Conservation (phyloP, 768 basidiomycete genomes). For the Arthromyces matolae region DNA sequence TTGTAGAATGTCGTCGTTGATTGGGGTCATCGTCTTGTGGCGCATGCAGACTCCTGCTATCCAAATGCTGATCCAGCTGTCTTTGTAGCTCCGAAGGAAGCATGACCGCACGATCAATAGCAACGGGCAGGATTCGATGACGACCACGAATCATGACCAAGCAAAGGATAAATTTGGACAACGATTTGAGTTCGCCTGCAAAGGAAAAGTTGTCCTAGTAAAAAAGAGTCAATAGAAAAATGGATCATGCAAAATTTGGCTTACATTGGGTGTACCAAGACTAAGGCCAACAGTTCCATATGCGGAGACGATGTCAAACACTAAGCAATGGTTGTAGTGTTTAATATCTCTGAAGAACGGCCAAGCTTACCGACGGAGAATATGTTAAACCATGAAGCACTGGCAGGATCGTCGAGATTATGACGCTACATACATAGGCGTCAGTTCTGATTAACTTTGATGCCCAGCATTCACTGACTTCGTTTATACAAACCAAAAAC, state of each 20-base stretch:
- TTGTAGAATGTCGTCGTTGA: conserved; percentile 6
- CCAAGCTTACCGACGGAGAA: conserved; percentile 66
- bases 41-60: conserved; percentile 3
- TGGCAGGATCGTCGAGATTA: conserved; percentile 50
- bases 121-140: conserved; percentile 84
- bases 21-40: conserved; percentile 3
- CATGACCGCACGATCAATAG: conserved; percentile 84
- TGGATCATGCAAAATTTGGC: conserved; percentile 21
- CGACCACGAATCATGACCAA: conserved; percentile 92
- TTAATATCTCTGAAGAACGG: background rate
- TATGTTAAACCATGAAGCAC: conserved; percentile 75
- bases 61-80: conserved; percentile 17
- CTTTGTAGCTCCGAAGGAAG: conserved; percentile 63
- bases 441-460: background rate
- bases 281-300: conserved; percentile 90
- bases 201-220: conserved; percentile 76
- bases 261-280: conserved; percentile 78
- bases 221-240: background rate
- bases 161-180: conserved; percentile 86
- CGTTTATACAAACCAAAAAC: conserved; percentile 90
- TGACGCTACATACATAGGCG: conserved; percentile 43
- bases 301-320: conserved; percentile 85
- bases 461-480: conserved; percentile 44
- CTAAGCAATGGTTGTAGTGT: conserved; percentile 38
- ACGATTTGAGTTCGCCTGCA: conserved; percentile 67